Evolutionary conservation across 306 rosid genomes (phyloP), one percentile per base, ranked within the genome.

Genomic region (Psophocarpus tetragonolobus): DNA sequence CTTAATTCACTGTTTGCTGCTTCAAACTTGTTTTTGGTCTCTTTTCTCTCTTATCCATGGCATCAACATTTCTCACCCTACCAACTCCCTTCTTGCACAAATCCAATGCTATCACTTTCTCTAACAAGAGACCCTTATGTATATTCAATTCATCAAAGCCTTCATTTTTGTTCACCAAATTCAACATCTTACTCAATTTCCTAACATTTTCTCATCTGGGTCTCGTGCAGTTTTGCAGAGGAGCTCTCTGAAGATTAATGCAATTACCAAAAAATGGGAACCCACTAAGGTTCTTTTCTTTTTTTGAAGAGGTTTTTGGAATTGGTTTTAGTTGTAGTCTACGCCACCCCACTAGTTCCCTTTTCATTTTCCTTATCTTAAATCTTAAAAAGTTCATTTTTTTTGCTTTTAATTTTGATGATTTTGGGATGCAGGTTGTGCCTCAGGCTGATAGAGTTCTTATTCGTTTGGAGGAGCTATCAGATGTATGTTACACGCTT

Each of bases 381-480:
- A 14, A 14, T 13, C 30, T 29, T 1, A 0, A 7, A 29, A 29
- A 14, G 41, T 29, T 60, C 39, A 29, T 2, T 6, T 60, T 30
- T 27, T 13, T 20, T 23, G 6, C 5, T 11, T 24, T 60, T 77
- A 1, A 57, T 65, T 57, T 48, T 80, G 78, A 44, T 77, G 29
- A 36, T 61, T 81, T 27, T 77, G 77, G 18, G 26, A 60, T 65
- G 79, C 87, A 95, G 98, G 97, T 95, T 68, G 88, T 88, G 58
- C 98, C 98, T 0, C 97, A 92, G 86, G 97, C 92, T 78, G 97
- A 95, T 80, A 89, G 97, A 82, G 98, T 95, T 72, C 97, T 95
- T 71, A 74, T 95, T 83, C 97, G 97, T 80, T 85, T 95, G 18
- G 95, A 92, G 83, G 81, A 85, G 71, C 87, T 87, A 44, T 68